Conservation (phyloP, 2,329 filamentous ascomycete species). For the Hymenoscyphus linearis region DNA sequence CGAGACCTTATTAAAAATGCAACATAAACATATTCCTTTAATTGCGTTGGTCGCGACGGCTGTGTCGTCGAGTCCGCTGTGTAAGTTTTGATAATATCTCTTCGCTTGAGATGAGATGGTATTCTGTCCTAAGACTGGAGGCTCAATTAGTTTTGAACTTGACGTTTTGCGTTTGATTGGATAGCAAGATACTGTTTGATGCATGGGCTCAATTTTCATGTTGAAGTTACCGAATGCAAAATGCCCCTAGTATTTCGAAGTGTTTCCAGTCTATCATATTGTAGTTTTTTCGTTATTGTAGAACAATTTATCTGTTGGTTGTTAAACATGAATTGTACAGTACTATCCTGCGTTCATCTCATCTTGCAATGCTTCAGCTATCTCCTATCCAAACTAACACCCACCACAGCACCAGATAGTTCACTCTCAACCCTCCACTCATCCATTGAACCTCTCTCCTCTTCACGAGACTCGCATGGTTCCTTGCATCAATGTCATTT, state of each 20-base stretch:
- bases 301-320: not conserved
- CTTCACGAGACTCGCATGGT: not conserved
- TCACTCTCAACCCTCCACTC: not conserved
- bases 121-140: not conserved
- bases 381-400: not conserved
- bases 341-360: not conserved
- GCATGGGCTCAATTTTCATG: not conserved
- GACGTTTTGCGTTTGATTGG: not conserved
- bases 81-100: slow-evolving; percentile 8
- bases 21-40: slow-evolving; percentile 17
- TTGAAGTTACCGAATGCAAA: not conserved
- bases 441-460: slow-evolving; percentile 1
- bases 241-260: not conserved
- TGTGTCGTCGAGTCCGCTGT: slow-evolving; percentile 16
- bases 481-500: slow-evolving; percentile 7
- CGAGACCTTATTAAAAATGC: slow-evolving; percentile 13
- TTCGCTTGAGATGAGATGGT: not conserved
- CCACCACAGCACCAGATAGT: not conserved
- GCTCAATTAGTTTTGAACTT: not conserved
- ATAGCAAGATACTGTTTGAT: not conserved
- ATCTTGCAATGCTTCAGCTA: not conserved
- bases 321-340: not conserved
- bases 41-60: slow-evolving; percentile 14
- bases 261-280: not conserved
- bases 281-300: not conserved